Percentiles rank a stretch among this genome's conserved stretches.
These are phyloP conservation scores for Hymenoscyphus occultus DNA, from an alignment of 2,329 filamentous ascomycete genomes.

Conservation along the genomic window DNA sequence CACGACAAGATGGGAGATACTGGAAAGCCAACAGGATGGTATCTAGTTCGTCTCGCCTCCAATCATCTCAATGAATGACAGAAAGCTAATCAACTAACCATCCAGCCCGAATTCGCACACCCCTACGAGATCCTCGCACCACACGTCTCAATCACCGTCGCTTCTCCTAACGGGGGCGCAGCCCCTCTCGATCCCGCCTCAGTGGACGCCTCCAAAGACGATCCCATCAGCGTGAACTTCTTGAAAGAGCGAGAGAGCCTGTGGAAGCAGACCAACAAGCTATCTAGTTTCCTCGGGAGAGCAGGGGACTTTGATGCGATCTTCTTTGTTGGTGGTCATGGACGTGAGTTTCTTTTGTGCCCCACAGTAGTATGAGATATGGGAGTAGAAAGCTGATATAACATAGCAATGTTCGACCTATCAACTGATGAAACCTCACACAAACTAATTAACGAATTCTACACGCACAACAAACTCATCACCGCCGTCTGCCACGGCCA, in stretches of 20 bases:
- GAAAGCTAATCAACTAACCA: slow-evolving; percentile 13
- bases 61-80: not conserved
- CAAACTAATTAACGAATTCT: slow-evolving; percentile 59
- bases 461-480: slow-evolving; percentile 58
- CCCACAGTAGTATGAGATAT: not conserved
- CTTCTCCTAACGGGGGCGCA: slow-evolving; percentile 42
- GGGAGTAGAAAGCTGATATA: not conserved
- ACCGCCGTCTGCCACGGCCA: slow-evolving; percentile 68
- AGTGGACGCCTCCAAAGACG: slow-evolving; percentile 41
- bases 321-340: slow-evolving; percentile 56
- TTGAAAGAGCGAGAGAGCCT: slow-evolving; percentile 44
- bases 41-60: slow-evolving; percentile 40
- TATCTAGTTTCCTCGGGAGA: slow-evolving; percentile 44
- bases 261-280: slow-evolving; percentile 51
- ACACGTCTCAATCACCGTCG: slow-evolving; percentile 41
- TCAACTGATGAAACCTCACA: slow-evolving; percentile 52
- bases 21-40: slow-evolving; percentile 51
- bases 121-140: slow-evolving; percentile 42
- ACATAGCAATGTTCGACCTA: slow-evolving; percentile 37
- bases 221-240: slow-evolving; percentile 39
- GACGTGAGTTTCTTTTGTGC: slow-evolving; percentile 43
- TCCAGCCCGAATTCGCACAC: slow-evolving; percentile 47
- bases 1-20: slow-evolving; percentile 31
- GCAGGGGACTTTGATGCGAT: slow-evolving; percentile 51
- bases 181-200: slow-evolving; percentile 45